Evolutionary conservation across 805 yeast species (phyloP).

Genomic region (Aciculoconidium aculeatum): DNA sequence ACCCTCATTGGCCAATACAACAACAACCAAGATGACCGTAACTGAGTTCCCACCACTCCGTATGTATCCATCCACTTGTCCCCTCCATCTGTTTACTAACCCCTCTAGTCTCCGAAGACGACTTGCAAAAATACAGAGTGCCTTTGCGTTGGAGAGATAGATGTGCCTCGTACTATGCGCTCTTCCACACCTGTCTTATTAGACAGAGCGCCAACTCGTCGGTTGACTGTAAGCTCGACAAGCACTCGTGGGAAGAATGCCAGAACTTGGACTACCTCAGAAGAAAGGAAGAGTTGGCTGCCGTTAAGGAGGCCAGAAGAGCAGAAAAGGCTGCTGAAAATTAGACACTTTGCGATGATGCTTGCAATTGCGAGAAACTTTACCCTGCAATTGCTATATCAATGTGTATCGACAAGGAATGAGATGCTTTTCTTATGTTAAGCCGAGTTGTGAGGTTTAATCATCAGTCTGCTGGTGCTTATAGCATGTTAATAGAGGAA

Average conservation of each 20-base stretch:
- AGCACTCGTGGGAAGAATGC: conserved; percentile 82
- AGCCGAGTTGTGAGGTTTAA: no score
- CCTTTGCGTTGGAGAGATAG: conserved; percentile 81
- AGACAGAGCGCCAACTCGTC: conserved; percentile 39
- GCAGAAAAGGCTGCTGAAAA: conserved; percentile 14
- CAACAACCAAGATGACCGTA: conserved; percentile 14
- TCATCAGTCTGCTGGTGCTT: no score
- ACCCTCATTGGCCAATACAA: background rate
- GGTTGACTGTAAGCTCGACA: conserved; percentile 63
- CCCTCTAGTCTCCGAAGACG: conserved; percentile 66
- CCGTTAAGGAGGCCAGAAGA: conserved; percentile 40
- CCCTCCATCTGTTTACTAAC: conserved; percentile 13
- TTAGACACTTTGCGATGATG: background rate
- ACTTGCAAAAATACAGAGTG: conserved; percentile 71
- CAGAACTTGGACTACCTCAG: conserved; percentile 76
- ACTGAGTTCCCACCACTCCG: conserved; percentile 41
- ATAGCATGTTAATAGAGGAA: no score
- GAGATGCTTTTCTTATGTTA: no score
- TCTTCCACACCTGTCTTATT: conserved; percentile 37
- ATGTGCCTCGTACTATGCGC: conserved; percentile 57
- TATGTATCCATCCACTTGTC: conserved; percentile 16
- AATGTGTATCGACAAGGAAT: no score
- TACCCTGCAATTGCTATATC: no score
- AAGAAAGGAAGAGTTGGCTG: conserved; percentile 67
- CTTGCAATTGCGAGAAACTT: no score